A percentile compares a stretch with the other conserved stretches of the same genome.
Evolutionary conservation across 1,284 basidiomycete genomes (phyloP).

Genomic region (Ceratobasidium sp.): DNA sequence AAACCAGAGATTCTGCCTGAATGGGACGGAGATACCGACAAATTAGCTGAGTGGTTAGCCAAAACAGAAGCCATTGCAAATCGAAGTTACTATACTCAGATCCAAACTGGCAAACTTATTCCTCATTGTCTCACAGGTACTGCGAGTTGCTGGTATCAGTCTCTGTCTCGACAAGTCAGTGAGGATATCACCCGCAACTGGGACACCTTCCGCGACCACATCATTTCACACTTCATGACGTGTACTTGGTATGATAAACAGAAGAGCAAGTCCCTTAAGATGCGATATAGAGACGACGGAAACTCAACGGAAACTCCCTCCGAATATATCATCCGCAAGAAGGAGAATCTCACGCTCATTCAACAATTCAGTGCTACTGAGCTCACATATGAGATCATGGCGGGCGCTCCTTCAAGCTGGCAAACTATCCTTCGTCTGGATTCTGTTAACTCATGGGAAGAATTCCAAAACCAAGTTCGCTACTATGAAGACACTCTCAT

Average conservation of each 20-base stretch:
- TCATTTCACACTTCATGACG: constrained; percentile 23
- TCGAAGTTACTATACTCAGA: not conserved
- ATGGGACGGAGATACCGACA: not conserved
- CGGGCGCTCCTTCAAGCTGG: constrained; percentile 51
- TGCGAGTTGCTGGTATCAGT: not conserved
- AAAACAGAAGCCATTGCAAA: not conserved
- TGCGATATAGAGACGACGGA: not conserved
- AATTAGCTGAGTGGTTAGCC: not conserved
- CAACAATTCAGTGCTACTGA: not conserved
- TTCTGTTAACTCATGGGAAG: constrained; percentile 40
- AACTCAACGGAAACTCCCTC: not conserved
- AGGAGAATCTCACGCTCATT: not conserved
- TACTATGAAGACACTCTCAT: constrained; percentile 51
- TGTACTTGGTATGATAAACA: not conserved
- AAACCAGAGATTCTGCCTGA: constrained; percentile 6
- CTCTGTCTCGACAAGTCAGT: not conserved
- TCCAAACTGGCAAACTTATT: constrained; percentile 9
- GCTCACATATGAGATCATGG: constrained; percentile 53
- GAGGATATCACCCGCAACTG: constrained; percentile 4
- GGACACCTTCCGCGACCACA: constrained; percentile 16
- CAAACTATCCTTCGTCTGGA: constrained; percentile 50
- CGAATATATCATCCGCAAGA: constrained; percentile 26
- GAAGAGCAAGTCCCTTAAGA: constrained; percentile 11
- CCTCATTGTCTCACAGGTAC: not conserved
- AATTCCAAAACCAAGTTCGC: constrained; percentile 50